phyloP scores from a whole-genome alignment of 106 monocot species.

The Posidonia australis region DNA sequence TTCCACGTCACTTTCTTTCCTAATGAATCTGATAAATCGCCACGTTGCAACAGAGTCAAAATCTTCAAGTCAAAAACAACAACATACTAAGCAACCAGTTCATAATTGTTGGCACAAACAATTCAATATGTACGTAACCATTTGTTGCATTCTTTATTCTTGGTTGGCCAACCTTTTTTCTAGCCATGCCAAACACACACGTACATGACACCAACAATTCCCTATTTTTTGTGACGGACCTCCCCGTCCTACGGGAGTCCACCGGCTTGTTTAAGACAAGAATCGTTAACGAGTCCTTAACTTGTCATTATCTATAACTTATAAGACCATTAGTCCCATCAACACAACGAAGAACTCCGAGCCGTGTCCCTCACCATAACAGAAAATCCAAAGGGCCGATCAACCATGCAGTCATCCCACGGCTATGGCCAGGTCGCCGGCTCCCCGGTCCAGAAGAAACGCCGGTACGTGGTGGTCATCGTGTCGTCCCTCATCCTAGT shows the following conservation, averaged over 20 bases:
- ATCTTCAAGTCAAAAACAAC: too few relatives aligned
- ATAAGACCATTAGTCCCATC: neutral
- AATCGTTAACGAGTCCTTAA: neutral
- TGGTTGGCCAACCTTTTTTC: too few relatives aligned
- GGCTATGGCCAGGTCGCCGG: neutral
- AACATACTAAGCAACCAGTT: too few relatives aligned
- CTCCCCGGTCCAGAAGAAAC: neutral
- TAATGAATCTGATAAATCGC: too few relatives aligned
- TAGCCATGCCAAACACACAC: too few relatives aligned
- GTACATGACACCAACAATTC: neutral
- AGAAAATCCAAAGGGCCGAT: neutral
- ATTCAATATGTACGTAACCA: too few relatives aligned
- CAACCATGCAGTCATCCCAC: constrained; percentile 8
- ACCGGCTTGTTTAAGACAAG: neutral
- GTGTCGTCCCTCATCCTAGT: constrained; percentile 32
- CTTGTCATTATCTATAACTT: neutral
- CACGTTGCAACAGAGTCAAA: too few relatives aligned
- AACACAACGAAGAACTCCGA: neutral
- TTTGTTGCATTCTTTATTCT: too few relatives aligned
- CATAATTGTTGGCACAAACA: too few relatives aligned
- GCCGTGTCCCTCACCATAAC: neutral
- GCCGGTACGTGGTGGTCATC: constrained; percentile 13
- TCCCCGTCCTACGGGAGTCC: neutral
- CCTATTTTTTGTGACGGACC: neutral
- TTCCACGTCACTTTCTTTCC: too few relatives aligned